Percentiles rank a stretch among this genome's conserved stretches.
These are phyloP conservation scores for Paxillus ammoniavirescens DNA, from an alignment of 768 basidiomycete species.

Conservation along the genomic window DNA sequence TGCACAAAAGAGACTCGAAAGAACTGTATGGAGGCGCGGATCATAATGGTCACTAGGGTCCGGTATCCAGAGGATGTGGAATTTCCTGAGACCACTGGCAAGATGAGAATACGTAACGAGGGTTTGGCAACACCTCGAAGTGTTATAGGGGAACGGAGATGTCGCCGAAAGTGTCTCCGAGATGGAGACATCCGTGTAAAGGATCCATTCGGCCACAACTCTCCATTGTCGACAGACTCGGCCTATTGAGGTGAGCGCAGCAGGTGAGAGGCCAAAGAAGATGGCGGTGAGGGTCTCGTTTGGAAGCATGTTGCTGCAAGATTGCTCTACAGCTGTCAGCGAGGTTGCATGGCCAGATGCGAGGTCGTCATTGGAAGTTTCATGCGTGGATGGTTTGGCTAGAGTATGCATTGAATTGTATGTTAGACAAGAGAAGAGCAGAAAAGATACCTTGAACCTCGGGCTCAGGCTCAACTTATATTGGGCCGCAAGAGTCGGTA, in stretches of 20 bases:
- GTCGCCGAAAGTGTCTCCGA: conserved; percentile 44
- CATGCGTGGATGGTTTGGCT: not conserved
- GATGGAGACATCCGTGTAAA: conserved; percentile 54
- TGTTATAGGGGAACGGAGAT: conserved; percentile 40
- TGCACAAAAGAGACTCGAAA: conserved; percentile 38
- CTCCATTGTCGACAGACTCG: conserved; percentile 10
- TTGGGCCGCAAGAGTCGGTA: not conserved
- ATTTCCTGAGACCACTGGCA: conserved; percentile 40
- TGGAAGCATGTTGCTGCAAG: conserved; percentile 1
- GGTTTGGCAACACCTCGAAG: conserved; percentile 52
- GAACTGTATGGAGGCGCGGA: conserved; percentile 36
- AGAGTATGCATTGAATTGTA: not conserved
- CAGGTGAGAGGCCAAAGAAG: conserved; percentile 11
- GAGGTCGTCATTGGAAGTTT: not conserved
- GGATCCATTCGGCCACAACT: conserved; percentile 55
- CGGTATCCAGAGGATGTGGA: conserved; percentile 57
- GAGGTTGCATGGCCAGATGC: too few relatives aligned
- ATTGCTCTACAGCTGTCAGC: not conserved
- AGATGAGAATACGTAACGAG: conserved; percentile 47
- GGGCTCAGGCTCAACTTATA: not conserved
- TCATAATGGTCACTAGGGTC: conserved; percentile 30
- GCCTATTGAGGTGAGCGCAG: not conserved
- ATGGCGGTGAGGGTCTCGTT: conserved; percentile 10
- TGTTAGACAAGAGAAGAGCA: not conserved
- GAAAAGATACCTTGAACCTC: not conserved